Evolutionary conservation across 2,329 filamentous ascomycete genomes (phyloP), one percentile per base, ranked within the genome.

Genomic region (Alternaria conjuncta): DNA sequence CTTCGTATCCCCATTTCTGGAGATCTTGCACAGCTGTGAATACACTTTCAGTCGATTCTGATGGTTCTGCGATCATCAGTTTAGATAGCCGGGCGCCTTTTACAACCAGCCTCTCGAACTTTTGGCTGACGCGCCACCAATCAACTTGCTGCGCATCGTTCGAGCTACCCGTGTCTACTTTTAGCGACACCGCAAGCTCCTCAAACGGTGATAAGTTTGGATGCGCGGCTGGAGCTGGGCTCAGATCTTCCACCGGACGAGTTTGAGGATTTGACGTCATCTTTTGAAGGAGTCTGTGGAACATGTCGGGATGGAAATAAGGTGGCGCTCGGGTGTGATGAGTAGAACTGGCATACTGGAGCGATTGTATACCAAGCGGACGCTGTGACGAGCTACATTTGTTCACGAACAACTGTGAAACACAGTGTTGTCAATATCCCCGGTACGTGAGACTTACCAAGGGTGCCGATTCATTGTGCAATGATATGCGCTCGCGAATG

Each of bases 251-350:
- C 15, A 41, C 8, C 36, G 36, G 8, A 41, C 36, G 36, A n/a
- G 36, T 41, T 18, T 41, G 36, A 41, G 36, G 36, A 41, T 41
- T 18, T 41, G 36, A 41, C 9, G 8, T 41, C n/a, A 41, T 41
- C 36, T 41, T 41, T 18, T 41, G 36, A 18, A 41, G 36, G 15
- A 41, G 15, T 10, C 9, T 41, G 36, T 18, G 15, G 18, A 41
- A 41, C 36, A 41, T 41, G 9, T 41, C n/a, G 36, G 8, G n/a
- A 41, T 41, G 36, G 9, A 18, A 18, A 15, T 18, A 0, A 41
- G 36, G 36, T 41, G 4, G n/a, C 0, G 5, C 0, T 41, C 36
- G 5, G 36, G 1, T 18, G 36, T 2, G 0, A n/a, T 41, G 5
- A 41, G 36, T 18, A 41, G 0, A 41, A 0, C 15, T 41, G 36